Conservation (phyloP, 2,329 filamentous ascomycete genomes). For the Phaeosphaeria sp. region DNA sequence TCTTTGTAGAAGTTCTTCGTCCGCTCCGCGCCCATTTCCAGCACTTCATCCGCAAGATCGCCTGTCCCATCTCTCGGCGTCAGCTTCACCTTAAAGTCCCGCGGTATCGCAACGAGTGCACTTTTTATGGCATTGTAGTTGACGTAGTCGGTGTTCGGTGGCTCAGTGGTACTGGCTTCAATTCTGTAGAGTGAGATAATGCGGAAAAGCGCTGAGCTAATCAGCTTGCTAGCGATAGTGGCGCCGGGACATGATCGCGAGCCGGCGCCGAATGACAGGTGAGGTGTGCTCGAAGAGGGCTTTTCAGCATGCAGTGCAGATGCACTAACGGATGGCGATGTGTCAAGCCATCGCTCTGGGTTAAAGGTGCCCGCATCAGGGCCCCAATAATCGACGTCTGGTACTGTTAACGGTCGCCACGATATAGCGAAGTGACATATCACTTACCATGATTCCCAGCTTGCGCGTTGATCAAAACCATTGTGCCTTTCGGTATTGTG, state of each 20-base stretch:
- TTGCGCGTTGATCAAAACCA: slow-evolving; percentile 64
- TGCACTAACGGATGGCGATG: neutral
- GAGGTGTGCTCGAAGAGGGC: slow-evolving; percentile 36
- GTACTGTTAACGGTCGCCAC: slow-evolving; percentile 51
- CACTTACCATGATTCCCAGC: slow-evolving; percentile 59
- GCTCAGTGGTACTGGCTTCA: slow-evolving; percentile 55
- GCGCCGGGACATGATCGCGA: slow-evolving; percentile 61
- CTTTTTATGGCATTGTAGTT: slow-evolving; percentile 68
- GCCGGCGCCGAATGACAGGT: slow-evolving; percentile 62
- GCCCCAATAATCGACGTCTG: slow-evolving; percentile 60
- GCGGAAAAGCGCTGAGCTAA: slow-evolving; percentile 59
- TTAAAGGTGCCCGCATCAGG: slow-evolving; percentile 55
- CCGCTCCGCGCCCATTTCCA: slow-evolving; percentile 53
- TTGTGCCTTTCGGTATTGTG: slow-evolving; percentile 59
- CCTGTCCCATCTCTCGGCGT: slow-evolving; percentile 56
- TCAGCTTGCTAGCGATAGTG: slow-evolving; percentile 58
- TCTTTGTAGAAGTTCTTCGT: slow-evolving; percentile 58
- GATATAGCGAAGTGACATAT: slow-evolving; percentile 48
- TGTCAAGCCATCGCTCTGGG: slow-evolving; percentile 56
- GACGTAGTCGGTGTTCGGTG: slow-evolving; percentile 68
- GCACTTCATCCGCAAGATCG: slow-evolving; percentile 47
- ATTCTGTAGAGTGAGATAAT: slow-evolving; percentile 59
- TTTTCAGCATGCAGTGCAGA: slow-evolving; percentile 15
- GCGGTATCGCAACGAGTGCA: slow-evolving; percentile 65
- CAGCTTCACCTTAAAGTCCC: slow-evolving; percentile 65